phyloP scores from a whole-genome alignment of 768 basidiomycete genomes.

The Pleurotus tuber-regium region DNA sequence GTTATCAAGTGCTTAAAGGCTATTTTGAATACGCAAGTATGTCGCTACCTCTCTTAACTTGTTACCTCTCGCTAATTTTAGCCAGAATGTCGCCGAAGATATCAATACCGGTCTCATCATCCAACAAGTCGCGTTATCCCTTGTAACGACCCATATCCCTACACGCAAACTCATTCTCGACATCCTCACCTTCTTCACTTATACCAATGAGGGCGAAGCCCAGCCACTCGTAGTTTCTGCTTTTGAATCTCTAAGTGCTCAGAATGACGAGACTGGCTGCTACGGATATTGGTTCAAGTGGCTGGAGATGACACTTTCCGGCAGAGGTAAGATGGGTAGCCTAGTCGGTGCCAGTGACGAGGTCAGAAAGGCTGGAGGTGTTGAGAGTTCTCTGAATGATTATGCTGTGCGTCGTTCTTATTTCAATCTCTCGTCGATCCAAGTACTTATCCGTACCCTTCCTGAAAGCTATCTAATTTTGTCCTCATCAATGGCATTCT shows the following conservation, averaged over 20 bases:
- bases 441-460: conserved; percentile 3
- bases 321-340: conserved; percentile 93
- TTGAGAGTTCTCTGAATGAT: conserved; percentile 72
- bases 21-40: conserved; percentile 68
- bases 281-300: conserved; percentile 92
- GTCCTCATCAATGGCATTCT: conserved; percentile 72
- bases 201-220: conserved; percentile 59
- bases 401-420: conserved; percentile 65
- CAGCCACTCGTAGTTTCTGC: conserved; percentile 71
- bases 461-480: conserved; percentile 60
- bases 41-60: conserved; percentile 24
- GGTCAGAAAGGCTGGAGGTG: conserved; percentile 62
- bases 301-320: conserved; percentile 70
- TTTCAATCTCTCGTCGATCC: background rate
- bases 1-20: conserved; percentile 83
- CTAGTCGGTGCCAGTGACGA: conserved; percentile 94
- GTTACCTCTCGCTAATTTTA: conserved; percentile 13
- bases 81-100: conserved; percentile 65
- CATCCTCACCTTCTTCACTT: conserved; percentile 70
- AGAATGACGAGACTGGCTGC: conserved; percentile 57
- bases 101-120: conserved; percentile 74
- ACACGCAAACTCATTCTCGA: conserved; percentile 81
- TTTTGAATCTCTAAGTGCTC: conserved; percentile 67
- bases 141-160: conserved; percentile 77
- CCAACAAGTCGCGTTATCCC: conserved; percentile 74